phyloP scores from a whole-genome alignment of 1,139 yeast species.

The Geotrichum reessii region DNA sequence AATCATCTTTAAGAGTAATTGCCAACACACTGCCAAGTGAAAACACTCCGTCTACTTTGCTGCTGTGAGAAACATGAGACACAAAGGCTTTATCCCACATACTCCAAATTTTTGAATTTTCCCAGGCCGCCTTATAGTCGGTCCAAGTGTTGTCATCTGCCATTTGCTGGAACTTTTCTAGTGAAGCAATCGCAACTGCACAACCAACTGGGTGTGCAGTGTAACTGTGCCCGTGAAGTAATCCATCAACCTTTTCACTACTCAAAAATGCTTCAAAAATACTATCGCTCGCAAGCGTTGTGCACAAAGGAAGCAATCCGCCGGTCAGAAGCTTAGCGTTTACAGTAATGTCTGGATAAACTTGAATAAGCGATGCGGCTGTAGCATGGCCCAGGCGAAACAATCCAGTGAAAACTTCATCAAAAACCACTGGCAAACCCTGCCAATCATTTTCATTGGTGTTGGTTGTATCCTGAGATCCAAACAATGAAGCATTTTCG shows the following conservation, averaged over 20 bases:
- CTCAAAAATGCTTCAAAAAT: slow-evolving; percentile 28
- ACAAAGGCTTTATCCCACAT: slow-evolving; percentile 26
- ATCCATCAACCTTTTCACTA: slow-evolving; percentile 27
- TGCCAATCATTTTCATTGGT: slow-evolving; percentile 22
- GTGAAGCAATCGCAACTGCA: slow-evolving; percentile 28
- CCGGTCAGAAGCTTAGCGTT: slow-evolving; percentile 32
- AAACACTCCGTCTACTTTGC: slow-evolving; percentile 24
- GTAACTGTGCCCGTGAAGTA: slow-evolving; percentile 32
- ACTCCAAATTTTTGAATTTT: slow-evolving; percentile 19
- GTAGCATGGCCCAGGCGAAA: slow-evolving; percentile 28
- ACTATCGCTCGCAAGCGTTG: slow-evolving; percentile 27
- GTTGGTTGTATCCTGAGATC: background rate
- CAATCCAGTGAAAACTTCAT: slow-evolving; percentile 33
- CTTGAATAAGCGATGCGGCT: slow-evolving; percentile 24
- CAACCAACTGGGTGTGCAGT: slow-evolving; percentile 34
- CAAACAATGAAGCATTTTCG: slow-evolving; percentile 21
- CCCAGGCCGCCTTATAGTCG: slow-evolving; percentile 15
- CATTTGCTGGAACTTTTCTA: slow-evolving; percentile 19
- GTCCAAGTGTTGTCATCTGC: slow-evolving; percentile 19
- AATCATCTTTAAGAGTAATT: slow-evolving; percentile 23
- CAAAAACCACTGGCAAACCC: slow-evolving; percentile 30
- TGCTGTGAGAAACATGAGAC: slow-evolving; percentile 20
- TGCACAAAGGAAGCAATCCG: slow-evolving; percentile 29
- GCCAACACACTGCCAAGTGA: slow-evolving; percentile 30
- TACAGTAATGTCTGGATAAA: slow-evolving; percentile 29